A percentile compares a stretch with the other conserved stretches of the same genome.
Evolutionary conservation across 495 filamentous ascomycete species (phyloP).

Genomic region (Trichoderma gamsii): DNA sequence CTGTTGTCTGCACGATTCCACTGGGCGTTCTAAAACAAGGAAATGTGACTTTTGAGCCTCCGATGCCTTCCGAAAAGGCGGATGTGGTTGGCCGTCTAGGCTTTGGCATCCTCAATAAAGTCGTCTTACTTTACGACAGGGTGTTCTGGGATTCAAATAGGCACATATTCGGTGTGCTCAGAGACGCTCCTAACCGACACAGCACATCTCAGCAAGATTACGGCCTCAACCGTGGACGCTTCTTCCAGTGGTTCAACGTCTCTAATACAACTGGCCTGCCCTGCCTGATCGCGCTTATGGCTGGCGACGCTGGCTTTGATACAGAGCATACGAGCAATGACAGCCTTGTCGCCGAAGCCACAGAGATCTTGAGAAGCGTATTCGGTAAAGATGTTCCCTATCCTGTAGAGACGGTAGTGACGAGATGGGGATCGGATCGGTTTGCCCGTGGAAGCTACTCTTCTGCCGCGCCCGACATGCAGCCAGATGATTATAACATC

Average conservation of each 20-base stretch:
- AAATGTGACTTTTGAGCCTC: slow-evolving; percentile 69
- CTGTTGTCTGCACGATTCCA: slow-evolving; percentile 80
- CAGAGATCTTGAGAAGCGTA: slow-evolving; percentile 61
- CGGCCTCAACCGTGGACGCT: slow-evolving; percentile 60
- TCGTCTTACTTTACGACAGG: slow-evolving; percentile 81
- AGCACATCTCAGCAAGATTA: slow-evolving; percentile 50
- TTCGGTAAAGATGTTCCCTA: slow-evolving; percentile 52
- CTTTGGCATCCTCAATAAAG: slow-evolving; percentile 92
- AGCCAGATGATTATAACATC: slow-evolving; percentile 81
- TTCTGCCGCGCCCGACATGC: slow-evolving; percentile 74
- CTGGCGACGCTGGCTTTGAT: slow-evolving; percentile 86
- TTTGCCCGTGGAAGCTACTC: slow-evolving; percentile 93
- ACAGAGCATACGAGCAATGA: slow-evolving; percentile 70
- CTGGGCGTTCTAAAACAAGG: slow-evolving; percentile 82
- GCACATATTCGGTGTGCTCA: slow-evolving; percentile 90
- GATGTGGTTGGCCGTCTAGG: slow-evolving; percentile 81
- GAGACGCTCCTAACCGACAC: slow-evolving; percentile 53
- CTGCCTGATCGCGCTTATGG: slow-evolving; percentile 88
- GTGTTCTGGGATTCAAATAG: slow-evolving; percentile 88
- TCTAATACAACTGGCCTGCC: slow-evolving; percentile 82
- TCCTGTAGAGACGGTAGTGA: slow-evolving; percentile 83
- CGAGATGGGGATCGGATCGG: slow-evolving; percentile 84
- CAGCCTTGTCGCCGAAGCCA: slow-evolving; percentile 72
- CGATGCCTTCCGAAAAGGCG: slow-evolving; percentile 77
- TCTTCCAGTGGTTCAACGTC: slow-evolving; percentile 97